Evolutionary conservation across 345 rosid species (phyloP), one percentile per base, ranked within the genome.

Genomic region (Melaleuca quinquenervia): DNA sequence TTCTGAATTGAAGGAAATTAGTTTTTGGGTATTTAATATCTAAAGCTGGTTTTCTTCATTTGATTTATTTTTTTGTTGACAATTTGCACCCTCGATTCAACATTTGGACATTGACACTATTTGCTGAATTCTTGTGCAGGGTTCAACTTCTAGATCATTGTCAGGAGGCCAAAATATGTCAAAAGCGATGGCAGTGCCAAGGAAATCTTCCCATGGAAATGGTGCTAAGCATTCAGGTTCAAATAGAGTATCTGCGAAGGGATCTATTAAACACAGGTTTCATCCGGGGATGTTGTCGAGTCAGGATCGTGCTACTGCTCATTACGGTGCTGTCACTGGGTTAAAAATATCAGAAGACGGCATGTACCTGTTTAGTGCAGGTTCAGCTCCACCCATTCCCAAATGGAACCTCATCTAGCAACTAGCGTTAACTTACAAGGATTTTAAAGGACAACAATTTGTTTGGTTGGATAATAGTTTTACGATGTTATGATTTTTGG

Each of bases 321-420:
- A 96, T 90, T 96, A 95, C 88, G 99, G 99, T 90, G 95, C 91
- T 89, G 96, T 96, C 78, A 97, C 98, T 87, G 94, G 98, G 82
- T 91, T 96, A 55, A 96, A 94, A 93, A 90, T 89, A 87, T 95
- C 98, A 50, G 94, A 92, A 84, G 95, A 95, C 85, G 97, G 98
- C 92, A 96, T 97, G 98, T 90, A 97, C 90, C 97, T 97, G 88
- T 92, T 97, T 52, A 97, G 99, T 92, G 93, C 98, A 93, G 99
- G 99, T 97, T 90, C 70, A 26, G 56, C 84, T 87, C 36, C 87
- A 55, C 58, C 84, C 75, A 2, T 22, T 84, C 55, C 32, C 74
- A 80, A 8, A 44, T 48, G 29, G 52, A 21, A 60, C n/a, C n/a
- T 24, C 32, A 56, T 87, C n/a, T 52, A 36, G 80, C 80, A 18